phyloP scores from a whole-genome alignment of 2,329 filamentous ascomycete species.

The Aspergillus pseudotamarii region DNA sequence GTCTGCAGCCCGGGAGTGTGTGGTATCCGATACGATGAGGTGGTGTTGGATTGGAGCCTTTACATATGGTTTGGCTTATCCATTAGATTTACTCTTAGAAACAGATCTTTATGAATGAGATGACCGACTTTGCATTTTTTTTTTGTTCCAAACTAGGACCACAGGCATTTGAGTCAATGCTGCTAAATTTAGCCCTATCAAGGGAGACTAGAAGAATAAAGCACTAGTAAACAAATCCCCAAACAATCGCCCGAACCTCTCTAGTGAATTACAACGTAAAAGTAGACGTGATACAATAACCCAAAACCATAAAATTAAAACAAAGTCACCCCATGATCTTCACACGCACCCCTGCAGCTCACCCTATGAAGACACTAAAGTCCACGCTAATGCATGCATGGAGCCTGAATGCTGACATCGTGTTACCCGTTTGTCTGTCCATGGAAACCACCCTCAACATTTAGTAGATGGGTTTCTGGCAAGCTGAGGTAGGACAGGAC shows the following conservation, averaged over 20 bases:
- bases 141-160: neutral
- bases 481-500: neutral
- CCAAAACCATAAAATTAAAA: neutral
- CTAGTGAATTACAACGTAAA: neutral
- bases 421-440: neutral
- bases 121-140: neutral
- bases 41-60: neutral
- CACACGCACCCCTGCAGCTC: neutral
- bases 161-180: neutral
- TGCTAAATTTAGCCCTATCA: neutral
- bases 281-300: neutral
- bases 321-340: neutral
- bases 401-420: neutral
- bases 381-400: neutral
- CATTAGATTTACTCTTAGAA: neutral
- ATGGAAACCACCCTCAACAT: neutral
- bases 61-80: constrained; percentile 1
- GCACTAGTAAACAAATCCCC: neutral
- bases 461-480: neutral
- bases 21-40: neutral
- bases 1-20: neutral
- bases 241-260: neutral
- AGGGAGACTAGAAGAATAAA: neutral
- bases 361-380: neutral
- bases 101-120: constrained; percentile 1